Percentiles rank a stretch among this genome's conserved stretches.
Evolutionary conservation across 495 filamentous ascomycete species (phyloP).

Genomic region (Podospora pseudocomata): DNA sequence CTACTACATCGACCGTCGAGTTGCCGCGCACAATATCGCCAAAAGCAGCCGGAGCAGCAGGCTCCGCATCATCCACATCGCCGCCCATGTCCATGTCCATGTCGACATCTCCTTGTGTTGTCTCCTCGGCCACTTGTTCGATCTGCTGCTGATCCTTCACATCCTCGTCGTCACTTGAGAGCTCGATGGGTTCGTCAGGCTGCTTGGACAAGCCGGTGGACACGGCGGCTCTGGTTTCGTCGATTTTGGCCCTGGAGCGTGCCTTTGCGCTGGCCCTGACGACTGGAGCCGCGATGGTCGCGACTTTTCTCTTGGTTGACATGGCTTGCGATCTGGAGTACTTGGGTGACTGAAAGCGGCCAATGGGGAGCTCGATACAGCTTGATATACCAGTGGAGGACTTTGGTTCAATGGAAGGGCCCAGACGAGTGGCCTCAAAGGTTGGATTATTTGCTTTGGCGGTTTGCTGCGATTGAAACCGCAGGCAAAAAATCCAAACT

Average conservation of each 20-base stretch:
- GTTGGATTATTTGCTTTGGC: not conserved
- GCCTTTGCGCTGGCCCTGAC: constrained; percentile 59
- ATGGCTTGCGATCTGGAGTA: constrained; percentile 27
- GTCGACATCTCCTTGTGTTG: constrained; percentile 7
- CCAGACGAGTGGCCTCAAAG: not conserved
- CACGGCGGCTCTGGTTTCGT: constrained; percentile 72
- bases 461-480: not conserved
- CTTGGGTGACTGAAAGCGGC: not conserved
- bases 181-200: constrained; percentile 43
- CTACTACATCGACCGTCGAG: constrained; percentile 74
- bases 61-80: constrained; percentile 40
- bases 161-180: constrained; percentile 49
- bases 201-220: constrained; percentile 28
- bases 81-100: constrained; percentile 15
- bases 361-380: constrained; percentile 7
- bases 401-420: not conserved
- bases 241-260: constrained; percentile 59
- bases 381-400: not conserved
- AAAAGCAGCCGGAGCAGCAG: constrained; percentile 62
- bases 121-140: not conserved
- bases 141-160: not conserved
- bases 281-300: constrained; percentile 45
- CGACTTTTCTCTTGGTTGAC: constrained; percentile 53
- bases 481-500: constrained; percentile 21
- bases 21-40: constrained; percentile 78